Evolutionary conservation across 139 green algal genomes (phyloP).

Genomic region (Closterium sp.): DNA sequence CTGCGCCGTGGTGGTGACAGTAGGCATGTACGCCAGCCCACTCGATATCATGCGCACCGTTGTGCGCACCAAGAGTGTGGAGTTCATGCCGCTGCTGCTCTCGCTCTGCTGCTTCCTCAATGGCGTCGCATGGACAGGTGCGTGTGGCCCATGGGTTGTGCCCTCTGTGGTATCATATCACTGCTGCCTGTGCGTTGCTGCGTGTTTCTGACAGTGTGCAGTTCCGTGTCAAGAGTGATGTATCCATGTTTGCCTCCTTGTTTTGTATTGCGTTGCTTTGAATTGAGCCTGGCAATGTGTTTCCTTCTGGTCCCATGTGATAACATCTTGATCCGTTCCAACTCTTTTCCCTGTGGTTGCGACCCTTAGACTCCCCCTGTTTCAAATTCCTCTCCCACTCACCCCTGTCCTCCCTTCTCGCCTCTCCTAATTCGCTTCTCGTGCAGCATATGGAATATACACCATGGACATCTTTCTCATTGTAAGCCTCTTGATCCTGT

Average conservation of each 20-base stretch:
- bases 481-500: neutral
- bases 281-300: too few relatives aligned
- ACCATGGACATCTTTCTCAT: slow-evolving; percentile 7
- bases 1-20: slow-evolving; percentile 5
- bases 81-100: slow-evolving; percentile 38
- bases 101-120: slow-evolving; percentile 30
- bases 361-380: neutral
- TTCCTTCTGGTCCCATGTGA: too few relatives aligned
- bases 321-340: too few relatives aligned
- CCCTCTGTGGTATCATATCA: neutral
- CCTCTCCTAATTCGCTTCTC: neutral
- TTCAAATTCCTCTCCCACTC: neutral
- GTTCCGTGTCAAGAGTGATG: too few relatives aligned
- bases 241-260: too few relatives aligned
- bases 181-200: neutral
- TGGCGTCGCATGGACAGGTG: slow-evolving; percentile 19
- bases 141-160: neutral
- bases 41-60: slow-evolving; percentile 22
- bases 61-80: slow-evolving; percentile 19
- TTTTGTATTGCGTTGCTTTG: too few relatives aligned
- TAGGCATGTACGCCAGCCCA: slow-evolving; percentile 25
- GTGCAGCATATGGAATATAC: slow-evolving; percentile 14
- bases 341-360: too few relatives aligned
- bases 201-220: neutral
- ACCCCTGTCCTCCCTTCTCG: too few relatives aligned